Conservation (phyloP, 805 yeast species). For the Yarrowia sp. region DNA sequence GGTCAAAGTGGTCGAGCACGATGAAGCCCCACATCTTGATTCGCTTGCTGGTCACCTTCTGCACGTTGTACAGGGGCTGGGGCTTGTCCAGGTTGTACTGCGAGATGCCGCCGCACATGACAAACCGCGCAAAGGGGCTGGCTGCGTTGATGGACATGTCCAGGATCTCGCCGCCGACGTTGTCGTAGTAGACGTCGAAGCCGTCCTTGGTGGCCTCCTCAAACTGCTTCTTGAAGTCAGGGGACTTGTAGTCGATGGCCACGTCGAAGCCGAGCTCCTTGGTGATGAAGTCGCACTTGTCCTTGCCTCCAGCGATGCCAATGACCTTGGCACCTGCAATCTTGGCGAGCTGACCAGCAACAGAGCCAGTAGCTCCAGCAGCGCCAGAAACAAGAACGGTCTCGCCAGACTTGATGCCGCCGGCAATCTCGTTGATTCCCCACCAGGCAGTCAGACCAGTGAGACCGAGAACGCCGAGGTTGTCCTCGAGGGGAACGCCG, state of each 20-base stretch:
- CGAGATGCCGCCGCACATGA: constrained; percentile 28
- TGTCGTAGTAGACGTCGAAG: constrained; percentile 40
- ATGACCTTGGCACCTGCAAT: constrained; percentile 73
- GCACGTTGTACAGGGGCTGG: constrained; percentile 3
- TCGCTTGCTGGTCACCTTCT: constrained; percentile 22
- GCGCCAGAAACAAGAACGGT: constrained; percentile 82
- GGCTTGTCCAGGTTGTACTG: constrained; percentile 25
- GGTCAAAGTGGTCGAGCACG: constrained; percentile 23
- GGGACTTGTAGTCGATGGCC: constrained; percentile 46
- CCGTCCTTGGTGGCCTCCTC: constrained; percentile 39
- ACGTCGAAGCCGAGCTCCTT: constrained; percentile 74
- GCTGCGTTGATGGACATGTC: constrained; percentile 27
- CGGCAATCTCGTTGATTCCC: constrained; percentile 58
- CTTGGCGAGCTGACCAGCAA: constrained; percentile 63
- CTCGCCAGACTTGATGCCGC: constrained; percentile 67
- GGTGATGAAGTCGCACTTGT: constrained; percentile 59
- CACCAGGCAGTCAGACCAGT: constrained; percentile 74
- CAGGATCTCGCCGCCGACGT: constrained; percentile 37
- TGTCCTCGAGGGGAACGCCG: constrained; percentile 23
- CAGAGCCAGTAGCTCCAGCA: constrained; percentile 89
- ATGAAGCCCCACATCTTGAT: constrained; percentile 26
- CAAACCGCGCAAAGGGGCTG: constrained; percentile 22
- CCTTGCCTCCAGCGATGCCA: constrained; percentile 78
- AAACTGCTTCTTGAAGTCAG: constrained; percentile 37
- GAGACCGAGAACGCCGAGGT: constrained; percentile 26